Percentiles rank a stretch among this genome's conserved stretches.
These are phyloP conservation scores for Skeletonema tropicum DNA, from an alignment of 108 stramenopile genomes.

Conservation along the genomic window DNA sequence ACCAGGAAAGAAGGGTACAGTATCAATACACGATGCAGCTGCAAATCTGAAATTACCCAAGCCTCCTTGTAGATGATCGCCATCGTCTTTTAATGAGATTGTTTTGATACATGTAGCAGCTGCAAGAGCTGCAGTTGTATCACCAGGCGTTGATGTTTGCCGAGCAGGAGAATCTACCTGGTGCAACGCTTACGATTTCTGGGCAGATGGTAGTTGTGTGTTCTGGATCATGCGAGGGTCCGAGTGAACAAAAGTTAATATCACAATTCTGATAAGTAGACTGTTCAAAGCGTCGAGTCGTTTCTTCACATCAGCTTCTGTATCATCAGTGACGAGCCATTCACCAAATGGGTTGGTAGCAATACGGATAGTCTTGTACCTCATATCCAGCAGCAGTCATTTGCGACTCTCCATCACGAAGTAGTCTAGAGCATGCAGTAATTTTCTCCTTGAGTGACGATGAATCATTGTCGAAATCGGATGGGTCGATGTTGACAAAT, in stretches of 20 bases:
- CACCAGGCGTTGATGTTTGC: constrained; percentile 50
- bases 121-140: constrained; percentile 43
- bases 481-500: constrained; percentile 43
- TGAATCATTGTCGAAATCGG: constrained; percentile 35
- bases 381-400: constrained; percentile 57
- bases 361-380: constrained; percentile 81
- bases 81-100: constrained; percentile 45
- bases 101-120: constrained; percentile 58
- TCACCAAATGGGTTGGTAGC: constrained; percentile 90
- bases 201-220: constrained; percentile 50
- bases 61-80: constrained; percentile 47
- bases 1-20: constrained; percentile 86
- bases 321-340: constrained; percentile 47
- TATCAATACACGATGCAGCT: constrained; percentile 49
- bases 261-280: constrained; percentile 37
- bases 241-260: constrained; percentile 77
- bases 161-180: constrained; percentile 66
- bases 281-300: constrained; percentile 34
- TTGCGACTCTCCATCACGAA: constrained; percentile 27
- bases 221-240: constrained; percentile 52
- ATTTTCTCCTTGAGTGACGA: constrained; percentile 23
- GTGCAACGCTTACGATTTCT: constrained; percentile 49
- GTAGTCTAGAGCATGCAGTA: constrained; percentile 17
- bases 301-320: background rate
- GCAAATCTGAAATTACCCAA: constrained; percentile 86